These are phyloP conservation scores for Bothriochloa decipiens DNA, from an alignment of 176 grass and related monocot species.

Conservation along the genomic window DNA sequence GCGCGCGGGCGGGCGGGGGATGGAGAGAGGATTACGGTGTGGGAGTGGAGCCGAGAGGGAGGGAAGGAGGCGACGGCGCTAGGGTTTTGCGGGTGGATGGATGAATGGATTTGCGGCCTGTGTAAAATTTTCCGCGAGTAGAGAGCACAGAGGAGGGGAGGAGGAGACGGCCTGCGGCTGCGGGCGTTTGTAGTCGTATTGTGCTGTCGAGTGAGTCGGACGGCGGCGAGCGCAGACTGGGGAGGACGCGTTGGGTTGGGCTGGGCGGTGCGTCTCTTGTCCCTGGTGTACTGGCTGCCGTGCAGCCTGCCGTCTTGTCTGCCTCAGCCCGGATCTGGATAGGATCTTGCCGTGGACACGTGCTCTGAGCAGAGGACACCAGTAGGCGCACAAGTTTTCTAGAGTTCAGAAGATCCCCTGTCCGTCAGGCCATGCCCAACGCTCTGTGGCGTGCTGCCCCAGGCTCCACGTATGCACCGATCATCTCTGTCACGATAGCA, in stretches of 20 bases:
- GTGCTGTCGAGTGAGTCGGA: not conserved
- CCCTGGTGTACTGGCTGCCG: not conserved
- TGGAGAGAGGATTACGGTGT: not conserved
- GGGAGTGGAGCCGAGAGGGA: too few species aligned
- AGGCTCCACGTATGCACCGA: too few species aligned
- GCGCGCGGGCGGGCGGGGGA: not conserved
- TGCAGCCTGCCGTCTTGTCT: not conserved
- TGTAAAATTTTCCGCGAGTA: too few species aligned
- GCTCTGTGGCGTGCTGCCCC: too few species aligned
- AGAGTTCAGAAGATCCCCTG: too few species aligned
- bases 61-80: not conserved
- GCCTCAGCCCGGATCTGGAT: not conserved
- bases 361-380: not conserved
- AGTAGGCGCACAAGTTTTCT: not conserved
- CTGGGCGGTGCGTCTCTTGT: too few species aligned
- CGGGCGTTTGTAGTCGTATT: too few species aligned
- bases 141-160: too few species aligned
- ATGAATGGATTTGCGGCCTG: slow-evolving; percentile 11
- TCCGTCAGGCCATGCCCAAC: too few species aligned
- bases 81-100: slow-evolving; percentile 18
- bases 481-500: too few species aligned
- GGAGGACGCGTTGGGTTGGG: not conserved
- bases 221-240: not conserved
- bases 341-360: not conserved
- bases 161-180: too few species aligned